Base-by-base conservation (phyloP, 1,284 basidiomycete genomes). In the Ceratorhiza oryzae-sativae region DNA sequence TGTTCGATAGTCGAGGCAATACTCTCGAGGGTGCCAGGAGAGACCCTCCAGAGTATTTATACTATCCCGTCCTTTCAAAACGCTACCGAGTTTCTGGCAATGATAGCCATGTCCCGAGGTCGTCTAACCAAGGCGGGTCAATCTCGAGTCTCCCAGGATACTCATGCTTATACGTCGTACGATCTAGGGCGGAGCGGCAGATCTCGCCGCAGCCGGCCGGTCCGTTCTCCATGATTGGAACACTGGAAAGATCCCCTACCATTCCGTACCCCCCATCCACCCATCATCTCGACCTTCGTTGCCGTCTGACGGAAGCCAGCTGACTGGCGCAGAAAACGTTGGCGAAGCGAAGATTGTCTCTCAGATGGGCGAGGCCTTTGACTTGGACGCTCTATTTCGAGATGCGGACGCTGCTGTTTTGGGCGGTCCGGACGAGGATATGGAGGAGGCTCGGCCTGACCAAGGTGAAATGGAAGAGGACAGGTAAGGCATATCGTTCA, bases 141-240 rank as follows among this genome's bases (percentile, higher is more conserved):
- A 30, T 59, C 23, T 27, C 65, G 23, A 46, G 58, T 32, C 34
- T 13, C 10, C n/a, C 23, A 9, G 42, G 27, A 9, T 13, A 30
- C 25, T 5, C 27, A 13, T 48, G 9, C 18, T 42, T 48, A 39
- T 39, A 42, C 42, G 12, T 72, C 1, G 15, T 42, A n/a, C 3
- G 3, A 32, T 5, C 20, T 74, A 92, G 89, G 96, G 96, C 36
- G 97, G 96, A 71, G 91, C 95, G 1, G 95, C 97, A 0, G 95
- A 98, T 80, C 80, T 97, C 20, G 88, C 92, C 56, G 86, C 90
- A 0, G 87, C 94, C 0, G 95, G 95, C 0, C 88, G 93, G 34
- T 89, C 90, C 15, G 86, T 98, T n/a, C 81, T 99, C 3, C 88
- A 86, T 58, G 97, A 99, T 79, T 98, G 97, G 96, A 98, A 98